phyloP scores from a whole-genome alignment of 2,329 filamentous ascomycete species.

The Coniella lustricola region DNA sequence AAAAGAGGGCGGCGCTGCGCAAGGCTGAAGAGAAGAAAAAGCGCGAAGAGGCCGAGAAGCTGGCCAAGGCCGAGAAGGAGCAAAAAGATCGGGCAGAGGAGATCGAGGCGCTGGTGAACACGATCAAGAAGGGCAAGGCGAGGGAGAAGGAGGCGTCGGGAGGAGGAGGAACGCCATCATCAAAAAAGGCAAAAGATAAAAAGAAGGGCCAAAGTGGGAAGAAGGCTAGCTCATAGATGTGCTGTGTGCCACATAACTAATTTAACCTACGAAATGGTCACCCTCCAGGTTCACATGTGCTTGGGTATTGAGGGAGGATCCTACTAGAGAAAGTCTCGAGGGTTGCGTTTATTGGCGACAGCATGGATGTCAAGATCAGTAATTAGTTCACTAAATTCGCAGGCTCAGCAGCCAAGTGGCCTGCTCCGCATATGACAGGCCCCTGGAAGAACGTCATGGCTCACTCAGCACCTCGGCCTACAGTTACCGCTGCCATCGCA shows the following conservation, averaged over 20 bases:
- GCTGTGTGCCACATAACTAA: not conserved
- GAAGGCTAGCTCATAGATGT: slow-evolving; percentile 9
- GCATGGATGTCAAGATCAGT: too few relatives aligned
- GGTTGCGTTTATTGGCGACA: too few relatives aligned
- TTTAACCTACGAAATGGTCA: too few relatives aligned
- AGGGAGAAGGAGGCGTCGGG: slow-evolving; percentile 26
- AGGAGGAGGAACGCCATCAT: slow-evolving; percentile 26
- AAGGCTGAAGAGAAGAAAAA: slow-evolving; percentile 34
- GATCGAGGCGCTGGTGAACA: slow-evolving; percentile 32
- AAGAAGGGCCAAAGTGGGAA: slow-evolving; percentile 17
- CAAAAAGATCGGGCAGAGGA: slow-evolving; percentile 25
- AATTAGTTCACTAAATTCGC: too few relatives aligned
- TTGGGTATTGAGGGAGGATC: too few relatives aligned
- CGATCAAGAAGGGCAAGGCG: slow-evolving; percentile 37
- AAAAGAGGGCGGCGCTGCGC: slow-evolving; percentile 68
- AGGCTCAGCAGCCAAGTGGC: not conserved
- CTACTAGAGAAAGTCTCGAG: too few relatives aligned
- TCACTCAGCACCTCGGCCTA: slow-evolving; percentile 1
- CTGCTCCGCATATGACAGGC: too few relatives aligned
- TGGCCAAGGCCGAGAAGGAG: slow-evolving; percentile 24
- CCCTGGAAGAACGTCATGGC: not conserved
- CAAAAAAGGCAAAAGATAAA: slow-evolving; percentile 23
- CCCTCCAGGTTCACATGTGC: too few relatives aligned
- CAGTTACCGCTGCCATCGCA: too few relatives aligned
- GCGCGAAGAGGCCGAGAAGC: slow-evolving; percentile 27